Percentiles rank a stretch among this genome's conserved stretches.
Conservation (phyloP, 2,329 filamentous ascomycete genomes). For the Hypoxylon sp. region DNA sequence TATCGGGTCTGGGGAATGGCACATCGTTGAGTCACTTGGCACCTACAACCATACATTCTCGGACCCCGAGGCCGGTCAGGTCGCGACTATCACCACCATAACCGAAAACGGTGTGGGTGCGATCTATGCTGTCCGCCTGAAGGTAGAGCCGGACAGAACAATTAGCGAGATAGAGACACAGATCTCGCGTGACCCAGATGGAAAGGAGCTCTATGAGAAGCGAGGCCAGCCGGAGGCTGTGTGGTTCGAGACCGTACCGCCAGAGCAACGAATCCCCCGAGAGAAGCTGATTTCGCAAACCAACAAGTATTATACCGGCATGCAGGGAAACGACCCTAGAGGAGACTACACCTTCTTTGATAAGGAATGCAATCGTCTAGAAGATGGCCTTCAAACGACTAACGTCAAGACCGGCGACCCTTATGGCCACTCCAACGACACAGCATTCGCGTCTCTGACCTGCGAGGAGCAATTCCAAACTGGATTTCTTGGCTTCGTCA, state of each 20-base stretch:
- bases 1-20: constrained; percentile 38
- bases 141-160: constrained; percentile 34
- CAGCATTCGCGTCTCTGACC: constrained; percentile 43
- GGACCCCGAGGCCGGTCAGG: constrained; percentile 35
- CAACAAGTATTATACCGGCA: constrained; percentile 40
- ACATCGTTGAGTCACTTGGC: constrained; percentile 35
- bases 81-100: constrained; percentile 38
- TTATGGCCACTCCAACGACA: constrained; percentile 49
- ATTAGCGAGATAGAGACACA: constrained; percentile 42
- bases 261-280: constrained; percentile 31
- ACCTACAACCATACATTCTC: constrained; percentile 41
- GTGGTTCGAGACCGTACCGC: constrained; percentile 35
- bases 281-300: constrained; percentile 35
- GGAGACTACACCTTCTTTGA: constrained; percentile 48
- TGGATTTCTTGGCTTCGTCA: constrained; percentile 48
- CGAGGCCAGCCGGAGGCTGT: constrained; percentile 32
- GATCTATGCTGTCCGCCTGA: constrained; percentile 36
- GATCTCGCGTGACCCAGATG: constrained; percentile 37
- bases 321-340: constrained; percentile 46
- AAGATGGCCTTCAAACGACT: constrained; percentile 47
- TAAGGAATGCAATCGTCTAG: constrained; percentile 46
- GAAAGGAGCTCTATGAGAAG: constrained; percentile 27
- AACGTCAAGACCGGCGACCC: constrained; percentile 42
- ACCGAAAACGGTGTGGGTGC: constrained; percentile 39
- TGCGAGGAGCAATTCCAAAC: constrained; percentile 49